Percentiles rank a stretch among this genome's conserved stretches.
These are phyloP conservation scores for Phyllosticta ampelicida DNA, from an alignment of 2,329 filamentous ascomycete species.

Conservation along the genomic window DNA sequence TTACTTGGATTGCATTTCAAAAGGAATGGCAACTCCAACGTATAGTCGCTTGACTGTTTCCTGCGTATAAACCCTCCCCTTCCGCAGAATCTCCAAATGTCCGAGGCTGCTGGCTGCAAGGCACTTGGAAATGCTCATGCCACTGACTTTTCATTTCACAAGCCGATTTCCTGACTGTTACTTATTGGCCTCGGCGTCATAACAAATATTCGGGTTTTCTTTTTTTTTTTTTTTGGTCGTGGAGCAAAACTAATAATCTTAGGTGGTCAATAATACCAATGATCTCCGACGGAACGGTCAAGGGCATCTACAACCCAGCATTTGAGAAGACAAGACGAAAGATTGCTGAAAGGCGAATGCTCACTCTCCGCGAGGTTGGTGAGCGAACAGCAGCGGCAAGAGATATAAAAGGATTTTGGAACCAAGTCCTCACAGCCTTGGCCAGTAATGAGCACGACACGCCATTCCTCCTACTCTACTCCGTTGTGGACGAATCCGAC, in stretches of 20 bases:
- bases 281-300: conserved; percentile 60
- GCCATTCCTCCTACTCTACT: conserved; percentile 69
- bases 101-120: too few species aligned
- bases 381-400: conserved; percentile 63
- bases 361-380: conserved; percentile 66
- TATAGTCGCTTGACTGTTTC: too few species aligned
- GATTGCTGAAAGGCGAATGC: conserved; percentile 69
- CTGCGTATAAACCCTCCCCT: too few species aligned
- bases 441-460: conserved; percentile 66
- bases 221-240: neutral
- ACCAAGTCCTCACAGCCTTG: conserved; percentile 55
- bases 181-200: too few species aligned
- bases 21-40: too few species aligned
- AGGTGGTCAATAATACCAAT: conserved; percentile 70
- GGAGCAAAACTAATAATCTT: neutral
- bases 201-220: too few species aligned
- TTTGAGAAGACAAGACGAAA: conserved; percentile 74
- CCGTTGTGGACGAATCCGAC: conserved; percentile 58
- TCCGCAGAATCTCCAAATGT: too few species aligned
- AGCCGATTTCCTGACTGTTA: too few species aligned
- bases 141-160: too few species aligned
- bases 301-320: conserved; percentile 67
- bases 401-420: conserved; percentile 65
- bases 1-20: too few species aligned
- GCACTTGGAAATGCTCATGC: too few species aligned